phyloP scores from a whole-genome alignment of 345 rosid species.

The Melaleuca alternifolia region DNA sequence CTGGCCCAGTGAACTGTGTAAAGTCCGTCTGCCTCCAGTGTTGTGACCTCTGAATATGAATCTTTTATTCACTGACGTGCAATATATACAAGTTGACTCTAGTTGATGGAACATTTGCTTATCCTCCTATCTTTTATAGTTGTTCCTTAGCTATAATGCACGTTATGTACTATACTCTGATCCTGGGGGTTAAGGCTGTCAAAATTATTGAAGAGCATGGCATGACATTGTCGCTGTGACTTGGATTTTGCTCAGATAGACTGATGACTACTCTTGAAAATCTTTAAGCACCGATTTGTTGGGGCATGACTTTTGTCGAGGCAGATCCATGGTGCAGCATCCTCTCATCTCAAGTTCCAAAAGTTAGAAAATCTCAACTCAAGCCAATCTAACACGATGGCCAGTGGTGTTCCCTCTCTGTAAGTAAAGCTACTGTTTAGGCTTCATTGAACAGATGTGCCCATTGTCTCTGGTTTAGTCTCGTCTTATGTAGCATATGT shows the following conservation, averaged over 20 bases:
- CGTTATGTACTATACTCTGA: not conserved
- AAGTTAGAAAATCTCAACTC: not conserved
- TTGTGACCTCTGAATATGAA: not conserved
- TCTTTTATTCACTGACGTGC: not conserved
- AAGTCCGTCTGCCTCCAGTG: not conserved
- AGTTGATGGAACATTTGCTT: not conserved
- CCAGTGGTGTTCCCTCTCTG: not conserved
- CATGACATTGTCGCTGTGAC: not conserved
- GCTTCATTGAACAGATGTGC: not conserved
- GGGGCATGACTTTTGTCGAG: not conserved
- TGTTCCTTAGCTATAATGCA: not conserved
- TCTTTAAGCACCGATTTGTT: not conserved
- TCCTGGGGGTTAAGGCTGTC: not conserved
- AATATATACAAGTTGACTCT: not conserved
- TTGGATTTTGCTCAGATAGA: not conserved
- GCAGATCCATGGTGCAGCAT: not conserved
- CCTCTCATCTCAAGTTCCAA: not conserved
- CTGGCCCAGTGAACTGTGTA: not conserved
- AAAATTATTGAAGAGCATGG: not conserved
- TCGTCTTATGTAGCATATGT: not conserved
- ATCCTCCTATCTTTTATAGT: not conserved
- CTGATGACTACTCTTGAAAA: not conserved
- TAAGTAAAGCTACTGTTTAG: not conserved
- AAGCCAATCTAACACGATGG: not conserved
- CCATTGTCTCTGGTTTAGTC: not conserved